Evolutionary conservation across 2,329 filamentous ascomycete species (phyloP), one percentile per base, ranked within the genome.

Genomic region (Fusarium fujikuroi): DNA sequence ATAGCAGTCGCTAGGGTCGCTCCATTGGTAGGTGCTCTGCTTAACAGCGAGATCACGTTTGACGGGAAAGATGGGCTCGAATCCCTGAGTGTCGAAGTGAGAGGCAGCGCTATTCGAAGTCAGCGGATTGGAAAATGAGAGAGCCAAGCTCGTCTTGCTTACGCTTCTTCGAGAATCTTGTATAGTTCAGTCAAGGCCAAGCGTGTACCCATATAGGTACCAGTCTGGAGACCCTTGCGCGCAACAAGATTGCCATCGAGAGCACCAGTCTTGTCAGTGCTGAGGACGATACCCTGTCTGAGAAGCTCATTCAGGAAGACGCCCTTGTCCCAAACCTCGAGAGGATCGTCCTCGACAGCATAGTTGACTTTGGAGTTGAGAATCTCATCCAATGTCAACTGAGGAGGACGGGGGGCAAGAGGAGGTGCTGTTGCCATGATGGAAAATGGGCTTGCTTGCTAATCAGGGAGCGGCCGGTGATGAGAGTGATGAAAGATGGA

Each of bases 301-400:
- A 66, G 42, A 16, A 73, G 69, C 18, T 73, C 69, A 7, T 73
- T 73, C 11, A 73, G 11, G 34, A 73, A 73, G 1, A 73, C 70
- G 2, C 70, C 70, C 32, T 69, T 73, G 8, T 73, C 70, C 54
- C 66, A 73, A 2, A 69, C 46, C 9, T 69, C 30, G 7, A 69
- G 10, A 14, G 66, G 65, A 8, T 63, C 59, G 4, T 69, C 21
- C 1, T 69, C 66, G 6, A 69, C 47, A 7, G 57, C 50, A 18
- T 58, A 47, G 15, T 69, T 63, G 39, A 69, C 37, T 3, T 44
- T 43, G 8, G 65, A 68, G n/a, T 63, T 69, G 34, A 69, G 65
- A 12, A 69, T 69, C n/a, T 69, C 47, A 9, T 69, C 66, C 36
- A 69, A 44, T 14, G 40, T 63, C 9, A 60, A 44, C 5, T 44